These are phyloP conservation scores for Phaffomyces thermotolerans DNA, from an alignment of 805 yeast genomes.

Conservation along the genomic window DNA sequence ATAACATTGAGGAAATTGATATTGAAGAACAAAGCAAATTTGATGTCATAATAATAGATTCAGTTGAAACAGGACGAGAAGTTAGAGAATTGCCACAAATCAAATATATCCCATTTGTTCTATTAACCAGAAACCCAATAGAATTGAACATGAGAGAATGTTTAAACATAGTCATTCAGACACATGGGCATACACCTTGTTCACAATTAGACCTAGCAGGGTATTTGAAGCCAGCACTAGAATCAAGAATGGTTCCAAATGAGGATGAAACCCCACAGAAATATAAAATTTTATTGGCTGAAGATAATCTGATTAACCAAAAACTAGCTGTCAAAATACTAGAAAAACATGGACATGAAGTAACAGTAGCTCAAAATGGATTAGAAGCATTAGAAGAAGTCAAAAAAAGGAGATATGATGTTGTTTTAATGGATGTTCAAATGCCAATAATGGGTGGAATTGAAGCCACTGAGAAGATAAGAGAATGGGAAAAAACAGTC, in stretches of 20 bases:
- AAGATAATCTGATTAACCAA: conserved; percentile 82
- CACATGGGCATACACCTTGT: conserved; percentile 86
- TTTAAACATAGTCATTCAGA: conserved; percentile 77
- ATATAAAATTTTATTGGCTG: conserved; percentile 72
- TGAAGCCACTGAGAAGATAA: conserved; percentile 79
- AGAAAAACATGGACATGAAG: conserved; percentile 80
- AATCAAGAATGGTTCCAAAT: conserved; percentile 72
- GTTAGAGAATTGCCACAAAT: conserved; percentile 67
- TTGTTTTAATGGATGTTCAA: conserved; percentile 87
- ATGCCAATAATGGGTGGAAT: conserved; percentile 96
- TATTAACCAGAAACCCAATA: conserved; percentile 69
- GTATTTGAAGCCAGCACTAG: conserved; percentile 77
- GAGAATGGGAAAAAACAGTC: conserved; percentile 81
- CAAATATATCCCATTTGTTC: conserved; percentile 78
- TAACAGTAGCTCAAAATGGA: conserved; percentile 83
- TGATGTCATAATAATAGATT: conserved; percentile 79
- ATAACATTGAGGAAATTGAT: conserved; percentile 49
- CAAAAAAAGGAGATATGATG: conserved; percentile 61
- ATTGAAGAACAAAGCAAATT: conserved; percentile 46
- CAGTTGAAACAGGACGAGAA: conserved; percentile 64
- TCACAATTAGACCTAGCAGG: conserved; percentile 75
- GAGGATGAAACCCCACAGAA: conserved; percentile 73
- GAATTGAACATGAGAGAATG: conserved; percentile 75
- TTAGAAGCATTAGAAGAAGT: conserved; percentile 75
- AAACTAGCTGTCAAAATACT: conserved; percentile 79